Base-by-base conservation (phyloP, 1,139 yeast genomes). In the Blastobotrys ciferrii region DNA sequence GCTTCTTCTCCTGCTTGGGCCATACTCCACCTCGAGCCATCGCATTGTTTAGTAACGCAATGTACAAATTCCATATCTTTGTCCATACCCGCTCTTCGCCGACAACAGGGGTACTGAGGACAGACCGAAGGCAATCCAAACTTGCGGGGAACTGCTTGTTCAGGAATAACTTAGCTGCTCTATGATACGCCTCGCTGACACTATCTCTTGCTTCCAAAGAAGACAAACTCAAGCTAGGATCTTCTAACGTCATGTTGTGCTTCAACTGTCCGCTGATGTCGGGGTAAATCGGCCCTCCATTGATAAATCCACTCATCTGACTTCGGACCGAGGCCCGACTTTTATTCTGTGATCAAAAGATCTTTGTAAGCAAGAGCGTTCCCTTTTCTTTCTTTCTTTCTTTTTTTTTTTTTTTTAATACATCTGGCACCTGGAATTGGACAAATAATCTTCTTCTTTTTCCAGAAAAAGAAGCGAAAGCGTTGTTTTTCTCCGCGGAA, bases 161-260 rank as follows among this genome's bases (percentile, higher is more conserved):
- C 28, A 60, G 52, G 45, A 59, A 60, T 18, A 52, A 52, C 46
- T 56, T 57, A 18, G 60, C 58, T 4, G 63, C 61, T 23, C 51
- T 39, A 25, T 57, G 58, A 48, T 58, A 59, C 15, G 42, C 25
- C 15, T 41, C 44, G 2, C 45, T 13, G 4, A 42, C 44, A 32
- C 33, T 14, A 17, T 30, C 41, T n/a, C 28, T 36, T 36, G 40
- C 15, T 11, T 36, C 40, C 28, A 36, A 13, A 3, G 40, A 36
- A 6, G 40, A 36, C 28, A 36, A 19, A n/a, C 40, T 36, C 12
- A 36, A 19, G 28, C 40, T 36, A 12, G 28, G 40, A 19, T 36
- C 40, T 36, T 36, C 40, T 28, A 36, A 9, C 9, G 28, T 23
- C 28, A 23, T 23, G 28, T 31, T 31, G n/a, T 31, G n/a, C 4